Conservation (phyloP, 2,329 filamentous ascomycete genomes). For the Colletotrichum aenigma region DNA sequence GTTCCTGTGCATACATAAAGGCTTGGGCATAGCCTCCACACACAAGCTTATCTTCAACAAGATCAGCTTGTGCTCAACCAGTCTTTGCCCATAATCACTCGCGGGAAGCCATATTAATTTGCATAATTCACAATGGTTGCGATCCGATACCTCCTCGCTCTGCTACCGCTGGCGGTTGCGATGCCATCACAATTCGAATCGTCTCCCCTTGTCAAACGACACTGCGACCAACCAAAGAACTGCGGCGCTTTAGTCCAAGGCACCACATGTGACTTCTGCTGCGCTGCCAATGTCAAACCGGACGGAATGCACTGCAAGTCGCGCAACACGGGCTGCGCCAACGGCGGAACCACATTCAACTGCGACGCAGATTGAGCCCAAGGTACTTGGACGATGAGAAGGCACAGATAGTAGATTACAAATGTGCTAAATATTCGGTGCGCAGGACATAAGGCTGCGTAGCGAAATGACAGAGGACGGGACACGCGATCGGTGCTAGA, state of each 20-base stretch:
- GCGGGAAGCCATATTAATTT: neutral
- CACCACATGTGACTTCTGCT: conserved; percentile 5
- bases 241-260: conserved; percentile 7
- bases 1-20: neutral
- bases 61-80: neutral
- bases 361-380: neutral
- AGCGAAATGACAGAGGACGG: accelerated
- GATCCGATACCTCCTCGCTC: neutral
- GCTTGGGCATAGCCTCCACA: neutral
- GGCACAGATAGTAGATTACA: accelerated
- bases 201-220: neutral
- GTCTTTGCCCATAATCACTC: accelerated
- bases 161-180: neutral
- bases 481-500: accelerated
- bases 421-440: accelerated
- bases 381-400: neutral
- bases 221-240: conserved; percentile 22
- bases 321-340: neutral
- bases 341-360: neutral
- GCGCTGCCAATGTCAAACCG: conserved; percentile 2
- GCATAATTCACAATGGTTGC: neutral
- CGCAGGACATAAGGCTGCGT: accelerated
- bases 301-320: neutral
- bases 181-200: neutral
- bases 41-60: too few species aligned